Evolutionary conservation across 2,329 filamentous ascomycete species (phyloP).

Genomic region (Penicillium palitans): DNA sequence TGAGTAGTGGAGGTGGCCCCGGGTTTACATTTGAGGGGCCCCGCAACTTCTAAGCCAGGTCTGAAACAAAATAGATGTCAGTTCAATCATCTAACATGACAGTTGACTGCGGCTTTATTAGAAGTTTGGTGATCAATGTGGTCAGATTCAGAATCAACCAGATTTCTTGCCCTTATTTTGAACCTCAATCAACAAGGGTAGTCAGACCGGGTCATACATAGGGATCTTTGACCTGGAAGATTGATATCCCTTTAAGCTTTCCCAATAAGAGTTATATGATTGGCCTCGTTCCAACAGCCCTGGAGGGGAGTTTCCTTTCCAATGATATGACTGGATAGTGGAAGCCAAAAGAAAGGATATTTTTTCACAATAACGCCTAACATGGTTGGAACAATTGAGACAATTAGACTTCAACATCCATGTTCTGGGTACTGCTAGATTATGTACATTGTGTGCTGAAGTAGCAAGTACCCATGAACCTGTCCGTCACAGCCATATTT

Average conservation of each 20-base stretch:
- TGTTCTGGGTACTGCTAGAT: constrained; percentile 8
- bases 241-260: neutral
- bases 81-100: neutral
- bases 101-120: neutral
- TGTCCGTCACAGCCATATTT: neutral
- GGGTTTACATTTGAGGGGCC: neutral
- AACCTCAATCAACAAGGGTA: neutral
- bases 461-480: constrained; percentile 5
- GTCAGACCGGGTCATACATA: neutral
- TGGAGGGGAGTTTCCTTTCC: neutral
- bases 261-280: neutral
- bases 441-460: constrained; percentile 11
- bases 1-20: neutral
- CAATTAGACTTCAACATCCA: constrained; percentile 1
- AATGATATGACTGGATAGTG: neutral
- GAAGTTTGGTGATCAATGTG: neutral
- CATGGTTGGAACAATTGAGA: neutral
- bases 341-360: neutral
- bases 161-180: neutral
- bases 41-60: neutral
- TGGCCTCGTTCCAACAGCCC: neutral
- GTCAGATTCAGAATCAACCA: neutral
- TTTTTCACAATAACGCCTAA: constrained; percentile 1
- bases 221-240: neutral
- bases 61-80: constrained; percentile 5